Conservation (phyloP, 108 stramenopile species). For the Tribonema minus region DNA sequence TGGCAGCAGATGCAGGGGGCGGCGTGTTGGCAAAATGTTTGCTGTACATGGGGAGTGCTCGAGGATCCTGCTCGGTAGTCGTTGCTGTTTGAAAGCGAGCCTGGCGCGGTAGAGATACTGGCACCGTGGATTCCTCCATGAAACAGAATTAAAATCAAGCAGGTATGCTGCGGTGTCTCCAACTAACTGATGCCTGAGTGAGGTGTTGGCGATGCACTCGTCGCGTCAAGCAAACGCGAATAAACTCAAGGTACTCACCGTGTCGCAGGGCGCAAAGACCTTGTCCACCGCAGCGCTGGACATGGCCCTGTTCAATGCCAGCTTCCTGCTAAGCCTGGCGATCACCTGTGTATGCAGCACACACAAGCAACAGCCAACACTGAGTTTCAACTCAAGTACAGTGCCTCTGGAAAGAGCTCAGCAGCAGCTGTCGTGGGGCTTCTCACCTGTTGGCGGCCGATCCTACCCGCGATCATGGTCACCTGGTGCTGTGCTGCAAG, state of each 20-base stretch:
- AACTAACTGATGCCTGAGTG: not conserved
- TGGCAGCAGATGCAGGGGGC: not conserved
- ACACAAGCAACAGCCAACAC: not conserved
- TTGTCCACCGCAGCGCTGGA: slow-evolving; percentile 9
- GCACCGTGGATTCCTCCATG: not conserved
- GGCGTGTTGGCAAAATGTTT: not conserved
- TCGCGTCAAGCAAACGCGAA: not conserved
- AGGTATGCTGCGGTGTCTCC: not conserved
- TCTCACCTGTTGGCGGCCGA: not conserved
- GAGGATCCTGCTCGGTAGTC: not conserved
- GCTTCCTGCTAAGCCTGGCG: not conserved
- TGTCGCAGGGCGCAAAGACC: slow-evolving; percentile 34
- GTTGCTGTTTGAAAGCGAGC: not conserved
- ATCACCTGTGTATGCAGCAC: not conserved
- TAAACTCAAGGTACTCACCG: slow-evolving; percentile 12
- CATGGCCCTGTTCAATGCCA: not conserved
- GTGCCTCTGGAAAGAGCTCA: not conserved
- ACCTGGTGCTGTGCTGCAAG: too few relatives aligned
- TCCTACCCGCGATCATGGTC: too few relatives aligned
- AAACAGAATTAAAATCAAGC: not conserved
- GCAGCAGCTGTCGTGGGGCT: not conserved
- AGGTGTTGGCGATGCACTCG: not conserved
- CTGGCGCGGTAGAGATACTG: not conserved
- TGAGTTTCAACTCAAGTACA: too few relatives aligned
- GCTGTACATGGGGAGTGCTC: not conserved